Evolutionary conservation across 2,329 filamentous ascomycete species (phyloP).

Genomic region (Botrytis aclada): DNA sequence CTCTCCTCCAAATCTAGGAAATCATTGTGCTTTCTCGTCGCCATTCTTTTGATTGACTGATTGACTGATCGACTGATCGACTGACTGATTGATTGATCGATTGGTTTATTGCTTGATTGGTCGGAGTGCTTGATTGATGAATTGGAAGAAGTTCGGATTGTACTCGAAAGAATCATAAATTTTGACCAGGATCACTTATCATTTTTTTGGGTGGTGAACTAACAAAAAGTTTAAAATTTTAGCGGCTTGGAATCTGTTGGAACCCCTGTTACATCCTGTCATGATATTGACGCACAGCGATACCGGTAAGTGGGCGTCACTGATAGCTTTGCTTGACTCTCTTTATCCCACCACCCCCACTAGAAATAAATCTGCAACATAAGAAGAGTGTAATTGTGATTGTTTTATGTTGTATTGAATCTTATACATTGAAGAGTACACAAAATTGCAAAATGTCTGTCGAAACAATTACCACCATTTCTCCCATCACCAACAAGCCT

Average conservation of each 20-base stretch:
- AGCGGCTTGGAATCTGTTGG: neutral
- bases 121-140: constrained; percentile 13
- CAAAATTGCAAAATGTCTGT: constrained; percentile 51
- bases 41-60: constrained; percentile 48
- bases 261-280: constrained; percentile 9
- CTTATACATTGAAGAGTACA: neutral
- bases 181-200: constrained; percentile 1
- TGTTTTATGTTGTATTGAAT: neutral
- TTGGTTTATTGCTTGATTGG: neutral
- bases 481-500: constrained; percentile 81
- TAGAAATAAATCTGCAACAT: constrained; percentile 5
- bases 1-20: constrained; percentile 63
- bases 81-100: constrained; percentile 17
- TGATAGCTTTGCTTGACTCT: constrained; percentile 8
- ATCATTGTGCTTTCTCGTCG: constrained; percentile 67
- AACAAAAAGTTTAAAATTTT: constrained; percentile 9
- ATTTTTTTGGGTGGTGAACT: neutral
- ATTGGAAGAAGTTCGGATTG: constrained; percentile 2
- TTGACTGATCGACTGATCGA: neutral
- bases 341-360: constrained; percentile 10
- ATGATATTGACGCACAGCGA: constrained; percentile 8
- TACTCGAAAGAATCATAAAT: constrained; percentile 1
- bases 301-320: constrained; percentile 6
- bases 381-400: neutral
- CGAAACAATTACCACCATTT: constrained; percentile 74